These are phyloP conservation scores for Aspergillus bombycis DNA, from an alignment of 2,329 filamentous ascomycete species.

Conservation along the genomic window DNA sequence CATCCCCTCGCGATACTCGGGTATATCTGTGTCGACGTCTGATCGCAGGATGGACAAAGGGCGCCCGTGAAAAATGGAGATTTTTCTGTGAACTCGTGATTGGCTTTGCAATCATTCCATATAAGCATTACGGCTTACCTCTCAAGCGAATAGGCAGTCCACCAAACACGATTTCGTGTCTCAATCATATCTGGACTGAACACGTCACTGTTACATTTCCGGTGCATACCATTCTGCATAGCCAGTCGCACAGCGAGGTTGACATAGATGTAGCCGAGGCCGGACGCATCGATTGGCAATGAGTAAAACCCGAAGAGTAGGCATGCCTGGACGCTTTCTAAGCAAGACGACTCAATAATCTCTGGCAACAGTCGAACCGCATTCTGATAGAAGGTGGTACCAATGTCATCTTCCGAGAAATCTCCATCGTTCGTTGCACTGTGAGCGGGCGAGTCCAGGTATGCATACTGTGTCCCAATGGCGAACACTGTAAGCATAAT, in stretches of 20 bases:
- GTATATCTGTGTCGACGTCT: slow-evolving; percentile 55
- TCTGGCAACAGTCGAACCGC: slow-evolving; percentile 55
- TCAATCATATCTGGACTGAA: slow-evolving; percentile 49
- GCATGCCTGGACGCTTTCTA: slow-evolving; percentile 59
- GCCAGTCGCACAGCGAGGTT: slow-evolving; percentile 55
- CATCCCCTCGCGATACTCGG: slow-evolving; percentile 26
- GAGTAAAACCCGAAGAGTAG: slow-evolving; percentile 57
- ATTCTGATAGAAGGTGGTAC: slow-evolving; percentile 55
- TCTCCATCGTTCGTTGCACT: background rate
- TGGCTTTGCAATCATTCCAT: background rate
- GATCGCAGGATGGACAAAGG: slow-evolving; percentile 52
- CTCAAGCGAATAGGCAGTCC: slow-evolving; percentile 56
- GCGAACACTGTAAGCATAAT: slow-evolving; percentile 54
- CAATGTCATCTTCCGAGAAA: slow-evolving; percentile 51
- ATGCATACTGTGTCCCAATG: slow-evolving; percentile 56
- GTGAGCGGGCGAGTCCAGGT: slow-evolving; percentile 43
- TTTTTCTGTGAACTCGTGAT: slow-evolving; percentile 37
- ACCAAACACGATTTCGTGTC: slow-evolving; percentile 56
- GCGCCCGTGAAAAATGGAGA: slow-evolving; percentile 56
- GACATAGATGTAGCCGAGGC: slow-evolving; percentile 56
- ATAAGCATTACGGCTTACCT: slow-evolving; percentile 36
- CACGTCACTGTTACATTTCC: slow-evolving; percentile 47
- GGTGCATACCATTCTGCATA: slow-evolving; percentile 60
- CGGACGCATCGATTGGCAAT: slow-evolving; percentile 55
- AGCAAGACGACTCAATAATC: slow-evolving; percentile 54